These are phyloP conservation scores for Pneumocystis carinii DNA, from an alignment of 1,139 yeast genomes.

Conservation along the genomic window DNA sequence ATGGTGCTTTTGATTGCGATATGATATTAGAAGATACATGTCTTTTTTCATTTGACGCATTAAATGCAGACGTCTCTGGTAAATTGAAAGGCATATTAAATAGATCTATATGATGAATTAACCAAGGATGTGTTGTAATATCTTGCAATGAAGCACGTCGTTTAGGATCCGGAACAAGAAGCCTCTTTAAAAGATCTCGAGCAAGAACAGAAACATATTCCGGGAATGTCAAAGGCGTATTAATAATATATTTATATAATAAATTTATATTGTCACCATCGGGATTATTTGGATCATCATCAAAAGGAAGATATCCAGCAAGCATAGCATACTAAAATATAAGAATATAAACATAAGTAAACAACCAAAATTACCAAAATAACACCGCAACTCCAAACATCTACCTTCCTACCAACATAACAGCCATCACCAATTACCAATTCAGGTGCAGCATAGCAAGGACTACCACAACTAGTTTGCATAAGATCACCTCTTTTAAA, in stretches of 20 bases:
- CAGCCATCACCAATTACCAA: conserved; percentile 75
- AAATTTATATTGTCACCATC: conserved; percentile 90
- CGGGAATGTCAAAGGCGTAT: conserved; percentile 85
- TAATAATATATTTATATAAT: conserved; percentile 78
- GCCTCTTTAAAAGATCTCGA: conserved; percentile 72
- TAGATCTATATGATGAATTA: conserved; percentile 64
- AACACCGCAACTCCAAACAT: conserved; percentile 94
- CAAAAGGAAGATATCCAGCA: conserved; percentile 94
- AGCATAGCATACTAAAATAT: conserved; percentile 61
- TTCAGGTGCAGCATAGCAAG: conserved; percentile 98
- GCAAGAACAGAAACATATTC: conserved; percentile 86
- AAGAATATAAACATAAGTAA: neutral
- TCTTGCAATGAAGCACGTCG: conserved; percentile 54
- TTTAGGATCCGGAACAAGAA: conserved; percentile 75
- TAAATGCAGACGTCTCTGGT: conserved; percentile 56
- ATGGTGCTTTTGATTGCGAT: neutral
- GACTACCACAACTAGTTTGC: conserved; percentile 96
- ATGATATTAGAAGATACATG: neutral
- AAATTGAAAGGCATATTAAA: conserved; percentile 54
- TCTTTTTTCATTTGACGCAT: conserved; percentile 1
- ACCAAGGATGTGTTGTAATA: conserved; percentile 75
- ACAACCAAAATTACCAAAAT: conserved; percentile 31
- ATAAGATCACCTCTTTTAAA: conserved; percentile 40
- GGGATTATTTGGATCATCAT: conserved; percentile 92
- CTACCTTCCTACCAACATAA: conserved; percentile 88